Evolutionary conservation across 1,284 basidiomycete genomes (phyloP), one percentile per base, ranked within the genome.

Genomic region (Xerocomus nothofagi): DNA sequence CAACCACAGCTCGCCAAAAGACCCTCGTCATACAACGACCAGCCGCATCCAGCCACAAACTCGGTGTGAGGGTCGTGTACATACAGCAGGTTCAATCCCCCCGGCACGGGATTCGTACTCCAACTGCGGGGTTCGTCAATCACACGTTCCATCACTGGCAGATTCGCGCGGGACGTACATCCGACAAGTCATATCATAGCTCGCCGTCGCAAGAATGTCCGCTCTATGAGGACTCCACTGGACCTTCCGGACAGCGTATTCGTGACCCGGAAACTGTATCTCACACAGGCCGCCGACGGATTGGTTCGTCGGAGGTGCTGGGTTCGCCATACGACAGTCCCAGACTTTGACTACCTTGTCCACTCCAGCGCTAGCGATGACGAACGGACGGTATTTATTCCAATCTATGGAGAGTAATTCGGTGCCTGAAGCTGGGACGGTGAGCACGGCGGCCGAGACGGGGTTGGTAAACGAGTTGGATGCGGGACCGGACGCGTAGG

Each of bases 111-210:
- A 42, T 68, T 75, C 20, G 78, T 81, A 53, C 77, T 79, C 88
- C 84, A 89, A 62, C 83, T 91, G 23, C 33, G 40, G 44, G 8
- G 24, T 10, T 20, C 3, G 39, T 54, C 32, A 60, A 42, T 20
- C n/a, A n/a, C n/a, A n/a, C n/a, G n/a, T n/a, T n/a, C n/a, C n/a
- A n/a, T n/a, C n/a, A n/a, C n/a, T n/a, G n/a, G n/a, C n/a, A n/a
- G n/a, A n/a, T n/a, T 29, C 6, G 18, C 17, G 46, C 44, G 44
- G 23, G 17, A 80, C 88, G 71, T 76, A 98, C 82, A 95, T 77
- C 69, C 92, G 77, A 67, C 90, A 93, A 2, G 92, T 93, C 96
- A 98, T 99, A 67, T 99, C 96, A 70, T 98, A 99, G 56, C 89
- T 88, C 18, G 88, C 90, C 44, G 82, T 89, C 0, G 91, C 89